A percentile compares a stretch with the other conserved stretches of the same genome.
These are phyloP conservation scores for Gloeostereum incarnatum DNA, from an alignment of 768 basidiomycete species.

Conservation along the genomic window DNA sequence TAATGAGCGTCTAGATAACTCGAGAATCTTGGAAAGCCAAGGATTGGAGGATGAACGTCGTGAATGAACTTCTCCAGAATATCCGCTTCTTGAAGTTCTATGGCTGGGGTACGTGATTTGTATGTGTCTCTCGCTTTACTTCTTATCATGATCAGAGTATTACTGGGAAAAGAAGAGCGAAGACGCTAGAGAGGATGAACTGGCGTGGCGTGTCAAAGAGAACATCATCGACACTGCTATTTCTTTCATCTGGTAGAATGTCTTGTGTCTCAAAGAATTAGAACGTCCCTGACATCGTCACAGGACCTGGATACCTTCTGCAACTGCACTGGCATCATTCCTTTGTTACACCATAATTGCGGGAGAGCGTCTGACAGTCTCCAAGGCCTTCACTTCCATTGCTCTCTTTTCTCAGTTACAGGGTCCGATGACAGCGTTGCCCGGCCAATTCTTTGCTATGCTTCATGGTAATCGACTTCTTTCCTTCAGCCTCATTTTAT, in stretches of 20 bases:
- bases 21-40: conserved; percentile 50
- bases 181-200: conserved; percentile 49
- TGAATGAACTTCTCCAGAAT: conserved; percentile 72
- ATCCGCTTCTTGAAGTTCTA: conserved; percentile 69
- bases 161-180: conserved; percentile 49
- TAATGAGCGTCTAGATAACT: conserved; percentile 32
- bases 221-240: conserved; percentile 52
- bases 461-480: conserved; percentile 36
- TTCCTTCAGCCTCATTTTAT: neutral
- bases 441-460: conserved; percentile 55
- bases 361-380: conserved; percentile 57
- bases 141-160: conserved; percentile 29
- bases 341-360: conserved; percentile 62
- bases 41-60: conserved; percentile 59
- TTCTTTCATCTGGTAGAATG: conserved; percentile 57
- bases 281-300: conserved; percentile 3
- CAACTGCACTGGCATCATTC: conserved; percentile 54
- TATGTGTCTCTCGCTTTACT: neutral
- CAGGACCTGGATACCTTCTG: conserved; percentile 70
- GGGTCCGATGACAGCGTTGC: conserved; percentile 55
- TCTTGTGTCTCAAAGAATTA: conserved; percentile 1
- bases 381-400: conserved; percentile 74
- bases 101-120: conserved; percentile 51
- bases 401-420: conserved; percentile 69
- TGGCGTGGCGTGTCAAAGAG: conserved; percentile 58